Conservation (phyloP, 768 basidiomycete genomes). For the Xerocomellus amylosporus region DNA sequence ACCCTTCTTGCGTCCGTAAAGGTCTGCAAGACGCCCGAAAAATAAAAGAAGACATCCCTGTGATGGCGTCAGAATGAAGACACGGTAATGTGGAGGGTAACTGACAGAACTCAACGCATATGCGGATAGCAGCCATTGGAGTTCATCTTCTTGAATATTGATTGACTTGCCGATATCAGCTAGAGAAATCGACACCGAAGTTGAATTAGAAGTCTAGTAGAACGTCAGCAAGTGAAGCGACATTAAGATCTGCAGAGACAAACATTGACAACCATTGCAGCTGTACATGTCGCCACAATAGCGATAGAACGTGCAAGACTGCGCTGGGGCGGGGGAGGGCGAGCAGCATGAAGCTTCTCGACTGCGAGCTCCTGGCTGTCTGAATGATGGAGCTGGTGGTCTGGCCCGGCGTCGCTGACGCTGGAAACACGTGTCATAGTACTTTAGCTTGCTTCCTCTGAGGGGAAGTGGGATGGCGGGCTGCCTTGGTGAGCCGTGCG, state of each 20-base stretch:
- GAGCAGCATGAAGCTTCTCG: slow-evolving; percentile 1
- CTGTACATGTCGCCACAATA: slow-evolving; percentile 39
- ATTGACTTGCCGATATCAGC: slow-evolving; percentile 52
- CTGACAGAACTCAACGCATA: slow-evolving; percentile 67
- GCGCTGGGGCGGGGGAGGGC: slow-evolving; percentile 6
- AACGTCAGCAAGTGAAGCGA: slow-evolving; percentile 3
- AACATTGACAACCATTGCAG: slow-evolving; percentile 39
- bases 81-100: slow-evolving; percentile 3
- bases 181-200: slow-evolving; percentile 50
- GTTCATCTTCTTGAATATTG: slow-evolving; percentile 44
- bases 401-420: slow-evolving; percentile 10
- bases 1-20: slow-evolving; percentile 68
- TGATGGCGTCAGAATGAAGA: slow-evolving; percentile 4
- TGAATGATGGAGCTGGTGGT: slow-evolving; percentile 14
- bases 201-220: slow-evolving; percentile 33
- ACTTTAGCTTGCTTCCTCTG: not conserved
- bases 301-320: slow-evolving; percentile 28
- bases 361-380: slow-evolving; percentile 3
- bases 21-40: slow-evolving; percentile 75
- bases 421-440: slow-evolving; percentile 7
- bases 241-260: slow-evolving; percentile 2
- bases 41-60: slow-evolving; percentile 78
- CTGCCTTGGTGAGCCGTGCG: not conserved
- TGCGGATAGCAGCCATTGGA: slow-evolving; percentile 69
- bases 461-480: not conserved